These are phyloP conservation scores for Taphrina communis DNA, from an alignment of 1,139 yeast genomes.

Conservation along the genomic window DNA sequence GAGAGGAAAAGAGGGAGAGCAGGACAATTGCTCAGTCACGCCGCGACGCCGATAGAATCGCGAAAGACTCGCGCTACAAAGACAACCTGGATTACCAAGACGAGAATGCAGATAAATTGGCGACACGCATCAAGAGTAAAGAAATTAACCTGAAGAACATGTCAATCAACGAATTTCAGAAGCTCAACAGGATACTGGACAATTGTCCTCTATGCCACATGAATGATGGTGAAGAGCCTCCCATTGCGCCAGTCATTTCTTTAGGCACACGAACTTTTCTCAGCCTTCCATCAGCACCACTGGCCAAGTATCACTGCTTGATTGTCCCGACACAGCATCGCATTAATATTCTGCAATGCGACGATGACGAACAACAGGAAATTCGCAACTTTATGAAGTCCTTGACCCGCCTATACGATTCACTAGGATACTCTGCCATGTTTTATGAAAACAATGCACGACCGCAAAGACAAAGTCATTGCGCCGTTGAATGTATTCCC, in stretches of 20 bases:
- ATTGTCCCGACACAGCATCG: constrained; percentile 58
- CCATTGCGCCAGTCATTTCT: constrained; percentile 50
- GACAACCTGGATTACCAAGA: constrained; percentile 55
- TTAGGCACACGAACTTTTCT: constrained; percentile 51
- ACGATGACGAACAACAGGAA: constrained; percentile 57
- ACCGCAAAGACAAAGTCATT: constrained; percentile 52
- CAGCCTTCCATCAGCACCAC: constrained; percentile 53
- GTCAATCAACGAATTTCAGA: constrained; percentile 48
- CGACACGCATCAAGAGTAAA: constrained; percentile 49
- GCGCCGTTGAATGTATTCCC: constrained; percentile 57
- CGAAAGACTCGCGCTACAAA: constrained; percentile 53
- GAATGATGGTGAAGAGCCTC: constrained; percentile 49
- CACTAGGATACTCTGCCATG: constrained; percentile 53
- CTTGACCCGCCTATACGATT: constrained; percentile 54
- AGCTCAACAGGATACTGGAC: constrained; percentile 51
- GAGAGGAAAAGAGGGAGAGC: constrained; percentile 52
- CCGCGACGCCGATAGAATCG: constrained; percentile 51
- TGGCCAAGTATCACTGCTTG: constrained; percentile 52
- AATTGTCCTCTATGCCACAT: constrained; percentile 55
- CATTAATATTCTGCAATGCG: constrained; percentile 55
- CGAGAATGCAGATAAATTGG: constrained; percentile 55
- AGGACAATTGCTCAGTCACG: constrained; percentile 48
- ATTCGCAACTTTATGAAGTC: constrained; percentile 57
- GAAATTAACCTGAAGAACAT: constrained; percentile 50
- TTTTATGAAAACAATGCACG: constrained; percentile 58